phyloP scores from a whole-genome alignment of 2,329 filamentous ascomycete genomes.

The Colletotrichum paranaense region DNA sequence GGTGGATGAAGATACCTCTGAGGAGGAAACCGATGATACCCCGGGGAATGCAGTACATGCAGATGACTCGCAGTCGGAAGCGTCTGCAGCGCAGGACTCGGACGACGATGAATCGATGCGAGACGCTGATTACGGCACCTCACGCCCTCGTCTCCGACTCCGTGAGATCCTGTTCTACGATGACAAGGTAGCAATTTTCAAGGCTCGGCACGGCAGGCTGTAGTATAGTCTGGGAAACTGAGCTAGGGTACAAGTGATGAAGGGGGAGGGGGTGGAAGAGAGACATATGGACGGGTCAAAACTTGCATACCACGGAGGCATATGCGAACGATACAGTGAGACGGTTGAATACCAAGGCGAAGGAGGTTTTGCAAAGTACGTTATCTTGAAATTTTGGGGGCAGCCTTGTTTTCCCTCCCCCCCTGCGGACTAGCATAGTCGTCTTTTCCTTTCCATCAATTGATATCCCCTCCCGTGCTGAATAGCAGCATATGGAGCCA shows the following conservation, averaged over 20 bases:
- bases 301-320: not conserved
- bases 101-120: constrained; percentile 61
- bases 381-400: not conserved
- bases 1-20: constrained; percentile 45
- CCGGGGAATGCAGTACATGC: constrained; percentile 44
- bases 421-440: not conserved
- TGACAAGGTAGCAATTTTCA: constrained; percentile 85
- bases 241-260: not conserved
- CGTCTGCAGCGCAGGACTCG: constrained; percentile 46
- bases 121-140: constrained; percentile 54
- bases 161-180: constrained; percentile 88
- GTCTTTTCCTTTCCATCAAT: not conserved
- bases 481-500: not conserved
- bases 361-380: not conserved
- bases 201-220: constrained; percentile 72
- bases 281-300: not conserved
- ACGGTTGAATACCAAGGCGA: not conserved
- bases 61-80: constrained; percentile 43
- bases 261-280: not conserved
- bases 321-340: not conserved
- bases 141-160: constrained; percentile 65
- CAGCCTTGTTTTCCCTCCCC: not conserved
- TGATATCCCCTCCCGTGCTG: constrained; percentile 28
- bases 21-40: constrained; percentile 44
- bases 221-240: constrained; percentile 37